Base-by-base conservation (phyloP, 345 rosid genomes). In the Stellera chamaejasme region DNA sequence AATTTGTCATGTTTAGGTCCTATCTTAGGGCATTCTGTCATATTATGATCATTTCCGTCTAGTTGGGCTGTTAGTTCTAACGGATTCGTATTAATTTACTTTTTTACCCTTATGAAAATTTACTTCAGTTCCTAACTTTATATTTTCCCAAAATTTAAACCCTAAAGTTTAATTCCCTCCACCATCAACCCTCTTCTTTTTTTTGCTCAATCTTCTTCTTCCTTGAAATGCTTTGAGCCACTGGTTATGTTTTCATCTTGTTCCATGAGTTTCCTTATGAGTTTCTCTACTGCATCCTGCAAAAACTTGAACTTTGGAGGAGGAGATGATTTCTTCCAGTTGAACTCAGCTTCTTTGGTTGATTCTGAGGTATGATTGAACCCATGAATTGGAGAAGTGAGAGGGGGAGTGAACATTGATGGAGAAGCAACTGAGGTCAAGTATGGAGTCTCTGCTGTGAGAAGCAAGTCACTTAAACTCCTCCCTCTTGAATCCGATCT, bases 251-350 rank as follows among this genome's bases (percentile, higher is more conserved):
- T 41, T 11, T 49, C 62, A 69, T 36, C 23, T 56, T 64, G 80
- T 62, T 78, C 88, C 73, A 69, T 55, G 45, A 48, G 43, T 46
- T 45, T 74, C 58, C 54, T 81, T 66, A 60, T 81, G 41, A 87
- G 79, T 59, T 93, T 93, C 75, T 93, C 97, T 72, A 89, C 99
- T 45, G 99, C 99, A 65, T 87, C 96, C 59, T 83, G 85, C 53
- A 93, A 60, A 80, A 93, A 89, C 91, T 83, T 89, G 70, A 93
- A 87, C 77, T 76, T 89, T 48, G 97, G 82, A 36, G 94, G 84
- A 8, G 97, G 96, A 10, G 98, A 91, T 55, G 85, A 75, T 62
- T 78, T 78, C 42, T 79, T 72, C 70, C 76, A 79, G 49, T 78
- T 82, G 47, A 82, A 82, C 79, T 92, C 98, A 36, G 90, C 88